Percentiles rank a stretch among this genome's conserved stretches.
These are phyloP conservation scores for Zygosaccharomyces rouxii DNA, from an alignment of 805 yeast genomes.

Conservation along the genomic window DNA sequence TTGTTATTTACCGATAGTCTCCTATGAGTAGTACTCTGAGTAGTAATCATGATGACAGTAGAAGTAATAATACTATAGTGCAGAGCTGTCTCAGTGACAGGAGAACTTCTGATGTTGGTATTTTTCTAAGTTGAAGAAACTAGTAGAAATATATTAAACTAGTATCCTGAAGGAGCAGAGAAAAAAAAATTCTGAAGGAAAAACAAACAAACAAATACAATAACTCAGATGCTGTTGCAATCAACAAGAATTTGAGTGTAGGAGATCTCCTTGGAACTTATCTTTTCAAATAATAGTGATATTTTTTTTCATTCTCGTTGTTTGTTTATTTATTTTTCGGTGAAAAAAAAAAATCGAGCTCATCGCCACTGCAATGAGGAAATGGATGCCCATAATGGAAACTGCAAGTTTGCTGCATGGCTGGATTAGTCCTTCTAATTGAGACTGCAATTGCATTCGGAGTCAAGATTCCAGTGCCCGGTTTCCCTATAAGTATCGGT, in stretches of 20 bases:
- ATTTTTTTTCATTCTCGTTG: not conserved
- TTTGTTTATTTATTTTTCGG: conserved; percentile 5
- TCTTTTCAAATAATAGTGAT: not conserved
- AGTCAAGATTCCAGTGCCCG: not conserved
- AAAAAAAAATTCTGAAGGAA: not conserved
- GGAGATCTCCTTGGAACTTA: not conserved
- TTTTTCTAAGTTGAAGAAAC: not conserved
- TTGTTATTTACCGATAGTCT: conserved; percentile 21
- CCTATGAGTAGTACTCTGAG: conserved; percentile 16
- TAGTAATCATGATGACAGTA: conserved; percentile 8
- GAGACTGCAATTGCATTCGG: not conserved
- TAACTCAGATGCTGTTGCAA: not conserved
- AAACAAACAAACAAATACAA: not conserved
- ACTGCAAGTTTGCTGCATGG: not conserved
- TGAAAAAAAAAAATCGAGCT: conserved; percentile 3
- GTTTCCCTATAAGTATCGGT: not conserved
- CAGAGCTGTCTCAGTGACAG: not conserved
- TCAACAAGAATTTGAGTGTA: not conserved
- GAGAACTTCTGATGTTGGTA: not conserved
- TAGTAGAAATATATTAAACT: not conserved
- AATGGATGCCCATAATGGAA: not conserved
- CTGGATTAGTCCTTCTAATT: not conserved
- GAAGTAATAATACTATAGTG: not conserved
- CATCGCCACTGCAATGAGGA: not conserved
- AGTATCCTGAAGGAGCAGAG: not conserved